phyloP scores from a whole-genome alignment of 2,329 filamentous ascomycete species.

The Dryadomyces quercivorus region DNA sequence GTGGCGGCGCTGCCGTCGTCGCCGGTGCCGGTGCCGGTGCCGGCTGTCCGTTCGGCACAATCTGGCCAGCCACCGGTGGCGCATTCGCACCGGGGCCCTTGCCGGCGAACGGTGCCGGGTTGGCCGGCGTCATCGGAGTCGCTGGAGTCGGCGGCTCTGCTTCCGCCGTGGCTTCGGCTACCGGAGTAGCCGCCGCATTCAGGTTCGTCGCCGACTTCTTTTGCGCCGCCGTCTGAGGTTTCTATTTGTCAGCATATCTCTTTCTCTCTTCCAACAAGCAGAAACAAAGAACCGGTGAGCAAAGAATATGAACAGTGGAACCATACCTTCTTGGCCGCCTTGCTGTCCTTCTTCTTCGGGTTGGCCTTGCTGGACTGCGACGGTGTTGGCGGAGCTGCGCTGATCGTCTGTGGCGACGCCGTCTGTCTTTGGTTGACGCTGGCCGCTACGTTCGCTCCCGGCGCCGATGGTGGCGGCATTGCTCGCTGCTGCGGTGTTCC shows the following conservation, averaged over 20 bases:
- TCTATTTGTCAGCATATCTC: constrained; percentile 6
- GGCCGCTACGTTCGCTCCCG: constrained; percentile 24
- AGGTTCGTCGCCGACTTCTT: constrained; percentile 51
- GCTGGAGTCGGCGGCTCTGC: constrained; percentile 47
- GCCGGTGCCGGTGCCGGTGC: constrained; percentile 30
- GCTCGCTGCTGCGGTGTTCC: constrained; percentile 61
- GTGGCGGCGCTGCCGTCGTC: constrained; percentile 29
- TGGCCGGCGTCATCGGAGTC: constrained; percentile 51
- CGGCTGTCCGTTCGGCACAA: constrained; percentile 30
- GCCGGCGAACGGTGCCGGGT: constrained; percentile 35
- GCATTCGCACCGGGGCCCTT: constrained; percentile 26
- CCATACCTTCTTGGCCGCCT: constrained; percentile 54
- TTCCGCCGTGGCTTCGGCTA: constrained; percentile 42
- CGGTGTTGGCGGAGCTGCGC: constrained; percentile 63
- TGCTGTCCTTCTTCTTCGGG: constrained; percentile 65
- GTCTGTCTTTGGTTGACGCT: constrained; percentile 41
- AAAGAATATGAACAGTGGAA: background rate
- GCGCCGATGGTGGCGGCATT: constrained; percentile 56
- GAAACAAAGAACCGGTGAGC: no score
- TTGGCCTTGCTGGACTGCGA: constrained; percentile 60
- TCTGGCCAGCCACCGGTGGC: constrained; percentile 16
- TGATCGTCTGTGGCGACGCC: constrained; percentile 50
- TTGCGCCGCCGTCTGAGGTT: constrained; percentile 36
- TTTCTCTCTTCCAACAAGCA: no score
- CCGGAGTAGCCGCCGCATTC: constrained; percentile 41